Base-by-base conservation (phyloP, 352 stramenopile genomes). In the Phytophthora pseudosyringae region DNA sequence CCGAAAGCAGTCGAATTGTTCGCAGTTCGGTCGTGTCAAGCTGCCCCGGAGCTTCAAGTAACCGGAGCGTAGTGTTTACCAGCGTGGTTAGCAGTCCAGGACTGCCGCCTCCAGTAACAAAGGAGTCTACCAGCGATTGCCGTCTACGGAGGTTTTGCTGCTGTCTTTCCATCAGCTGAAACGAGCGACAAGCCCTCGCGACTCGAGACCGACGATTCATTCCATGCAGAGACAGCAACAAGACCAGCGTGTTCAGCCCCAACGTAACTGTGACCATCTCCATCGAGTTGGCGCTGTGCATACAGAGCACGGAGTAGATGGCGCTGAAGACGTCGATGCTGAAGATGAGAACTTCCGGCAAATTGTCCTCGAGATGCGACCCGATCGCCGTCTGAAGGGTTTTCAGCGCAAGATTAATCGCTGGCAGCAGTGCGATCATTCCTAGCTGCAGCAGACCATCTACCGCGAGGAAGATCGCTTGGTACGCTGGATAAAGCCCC, bases 381-480 rank as follows among this genome's bases (percentile, higher is more conserved):
- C 73, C 73, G 21, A 74, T 53, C 6, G 50, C 47, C 9, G 68
- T 75, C 36, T 80, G 49, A 4, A 80, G 31, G 21, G 74, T 73
- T 51, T 81, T 83, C n/a, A 86, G 49, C 0, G 46, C 15, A 10
- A 78, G 31, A 13, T 86, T 86, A 11, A 86, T 65, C 2, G 61
- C 26, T n/a, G 70, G 61, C 1, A 84, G 26, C 4, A 77, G 13
- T 2, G 43, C 25, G 8, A 80, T 56, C 41, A 80, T 71, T 2
- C 21, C 52, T 11, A 71, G 9, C 38, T 76, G 63, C 4, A 51
- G 50, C 16, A 55, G 2, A 4, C 35, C 39, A 6, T 50, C 48
- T 13, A 72, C 40, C 7, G 40, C 33, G 5, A 71, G 58, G 45
- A 78, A 86, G 10, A 69, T 3, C 0, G 65, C 73, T 50, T 78